A percentile compares a stretch with the other conserved stretches of the same genome.
These are phyloP conservation scores for Pseudozyma sp. DNA, from an alignment of 1,284 basidiomycete species.

Conservation along the genomic window DNA sequence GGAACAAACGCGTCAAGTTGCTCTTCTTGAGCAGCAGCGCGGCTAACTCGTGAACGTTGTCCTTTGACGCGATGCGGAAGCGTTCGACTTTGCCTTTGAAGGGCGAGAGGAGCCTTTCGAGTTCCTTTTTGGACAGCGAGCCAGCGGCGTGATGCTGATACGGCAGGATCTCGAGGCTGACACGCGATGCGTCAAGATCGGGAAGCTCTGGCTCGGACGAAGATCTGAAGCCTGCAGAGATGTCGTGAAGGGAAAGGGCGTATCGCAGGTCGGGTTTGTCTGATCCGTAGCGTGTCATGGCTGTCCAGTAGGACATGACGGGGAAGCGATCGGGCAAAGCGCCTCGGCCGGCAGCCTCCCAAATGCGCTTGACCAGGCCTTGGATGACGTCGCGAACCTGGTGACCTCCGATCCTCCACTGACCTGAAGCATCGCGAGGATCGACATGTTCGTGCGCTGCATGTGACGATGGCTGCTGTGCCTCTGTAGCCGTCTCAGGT, in stretches of 20 bases:
- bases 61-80: conserved; percentile 42
- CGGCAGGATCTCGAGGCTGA: conserved; percentile 49
- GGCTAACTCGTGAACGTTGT: conserved; percentile 49
- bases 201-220: neutral
- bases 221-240: conserved; percentile 31
- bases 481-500: conserved; percentile 69
- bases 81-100: conserved; percentile 52
- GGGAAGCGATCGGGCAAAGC: conserved; percentile 70
- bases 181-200: neutral
- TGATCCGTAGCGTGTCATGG: conserved; percentile 77
- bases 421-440: conserved; percentile 29
- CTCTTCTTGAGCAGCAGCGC: conserved; percentile 58
- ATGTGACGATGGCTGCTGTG: neutral
- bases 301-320: conserved; percentile 58
- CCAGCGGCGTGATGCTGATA: conserved; percentile 30
- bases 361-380: conserved; percentile 72
- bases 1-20: conserved; percentile 29
- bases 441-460: neutral
- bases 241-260: conserved; percentile 71
- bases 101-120: conserved; percentile 34
- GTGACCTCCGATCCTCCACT: conserved; percentile 77
- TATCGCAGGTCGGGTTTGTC: conserved; percentile 95
- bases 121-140: conserved; percentile 49
- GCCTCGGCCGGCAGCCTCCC: conserved; percentile 76
- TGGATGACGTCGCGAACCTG: conserved; percentile 60